Conservation (phyloP, 495 filamentous ascomycete genomes). For the Trichoderma erinaceum region DNA sequence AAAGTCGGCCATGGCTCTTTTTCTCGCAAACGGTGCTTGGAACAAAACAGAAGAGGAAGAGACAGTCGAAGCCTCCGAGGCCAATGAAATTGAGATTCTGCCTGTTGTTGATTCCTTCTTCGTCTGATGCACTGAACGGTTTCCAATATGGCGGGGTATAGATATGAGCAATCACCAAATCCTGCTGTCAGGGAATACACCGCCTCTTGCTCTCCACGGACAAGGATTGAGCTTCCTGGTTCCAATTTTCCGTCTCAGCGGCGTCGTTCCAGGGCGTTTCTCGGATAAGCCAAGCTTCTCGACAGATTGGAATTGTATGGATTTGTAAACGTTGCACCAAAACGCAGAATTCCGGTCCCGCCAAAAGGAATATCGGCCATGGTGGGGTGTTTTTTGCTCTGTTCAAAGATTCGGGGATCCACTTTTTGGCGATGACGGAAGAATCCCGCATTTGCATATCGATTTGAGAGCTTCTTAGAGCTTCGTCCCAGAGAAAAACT, state of each 20-base stretch:
- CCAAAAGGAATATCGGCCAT: not conserved
- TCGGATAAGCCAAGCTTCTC: not conserved
- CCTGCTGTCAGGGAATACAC: not conserved
- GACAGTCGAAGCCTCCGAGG: not conserved
- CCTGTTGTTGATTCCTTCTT: too few relatives aligned
- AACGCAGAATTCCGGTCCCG: not conserved
- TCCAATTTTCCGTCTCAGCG: not conserved
- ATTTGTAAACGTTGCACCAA: not conserved
- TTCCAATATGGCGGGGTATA: conserved; percentile 4
- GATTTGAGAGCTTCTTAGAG: not conserved
- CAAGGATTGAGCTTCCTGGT: not conserved
- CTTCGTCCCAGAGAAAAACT: not conserved
- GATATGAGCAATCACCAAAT: not conserved
- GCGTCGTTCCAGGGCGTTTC: not conserved
- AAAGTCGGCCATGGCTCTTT: conserved; percentile 27
- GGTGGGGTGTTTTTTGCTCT: conserved; percentile 11
- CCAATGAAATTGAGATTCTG: too few relatives aligned
- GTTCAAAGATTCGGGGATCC: not conserved
- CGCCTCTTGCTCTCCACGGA: not conserved
- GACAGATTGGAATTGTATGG: not conserved
- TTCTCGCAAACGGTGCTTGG: not conserved
- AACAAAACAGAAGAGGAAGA: not conserved
- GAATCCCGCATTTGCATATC: not conserved
- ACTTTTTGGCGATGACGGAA: conserved; percentile 13
- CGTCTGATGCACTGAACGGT: not conserved